Base-by-base conservation (phyloP, 306 rosid species). In the Gillenia trifoliata region DNA sequence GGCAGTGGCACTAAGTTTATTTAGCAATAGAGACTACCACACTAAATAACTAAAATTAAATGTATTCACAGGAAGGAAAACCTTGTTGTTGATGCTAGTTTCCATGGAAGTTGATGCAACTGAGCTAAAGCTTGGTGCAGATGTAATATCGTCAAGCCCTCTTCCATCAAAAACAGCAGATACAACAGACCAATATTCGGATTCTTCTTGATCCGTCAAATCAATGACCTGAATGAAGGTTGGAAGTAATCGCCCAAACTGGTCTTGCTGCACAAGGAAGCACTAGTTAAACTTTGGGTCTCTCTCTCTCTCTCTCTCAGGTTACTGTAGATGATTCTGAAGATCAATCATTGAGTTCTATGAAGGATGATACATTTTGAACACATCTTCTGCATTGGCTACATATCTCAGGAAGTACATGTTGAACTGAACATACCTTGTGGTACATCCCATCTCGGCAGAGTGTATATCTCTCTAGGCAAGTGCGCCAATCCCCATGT, bases 401-500 rank as follows among this genome's bases (percentile, higher is more conserved):
- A 36, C 17, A 56, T 52, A 73, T 52, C 63, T 73, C 56, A 61
- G 78, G 59, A 77, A 41, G 25, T 36, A 67, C 55, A 65, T 64
- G 59, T 76, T n/a, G n/a, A n/a, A n/a, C n/a, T 38, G 73, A 60
- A 75, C 83, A 30, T 88, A 93, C 98, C 98, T 93, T 93, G 81
- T 93, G 98, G 87, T 93, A 91, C 85, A 91, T 89, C 59, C 98
- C 97, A 76, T 93, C 98, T 78, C 94, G 91, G 85, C 94, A 88
- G 45, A 93, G 89, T 52, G 82, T 86, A 75, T 91, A 93, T 81
- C 81, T 87, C 85, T 93, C 98, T 61, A 93, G 88, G 84, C 97
- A 91, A 71, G 94, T 91, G 81, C 84, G 76, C 98, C 97, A 91
- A 87, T 91, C 94, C 80, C 98, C 98, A 75, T 93, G 98, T 77